Evolutionary conservation across 129 eudicot species (phyloP), one percentile per base, ranked within the genome.

Genomic region (Gnaphalium uliginosum): DNA sequence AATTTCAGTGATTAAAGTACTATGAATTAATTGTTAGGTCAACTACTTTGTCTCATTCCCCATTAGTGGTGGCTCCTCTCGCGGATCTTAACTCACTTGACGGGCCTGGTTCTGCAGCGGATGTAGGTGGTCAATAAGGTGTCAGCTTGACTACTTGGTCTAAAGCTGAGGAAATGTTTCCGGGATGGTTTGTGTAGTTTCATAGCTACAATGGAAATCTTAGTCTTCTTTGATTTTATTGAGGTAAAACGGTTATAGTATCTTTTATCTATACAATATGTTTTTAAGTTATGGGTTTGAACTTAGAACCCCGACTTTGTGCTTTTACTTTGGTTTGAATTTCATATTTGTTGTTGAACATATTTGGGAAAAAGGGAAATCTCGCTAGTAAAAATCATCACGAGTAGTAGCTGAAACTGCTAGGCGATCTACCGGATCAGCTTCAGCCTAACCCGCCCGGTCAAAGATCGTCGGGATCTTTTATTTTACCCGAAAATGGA

Each of bases 401-500:
- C n/a, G n/a, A n/a, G n/a, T n/a, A n/a, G n/a, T 29, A 29, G 2
- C 32, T 29, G 32, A 0, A 29, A 29, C 2, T 29, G 32, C n/a
- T n/a, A n/a, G n/a, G n/a, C n/a, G n/a, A n/a, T n/a, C n/a, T n/a
- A n/a, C n/a, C n/a, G n/a, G n/a, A n/a, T n/a, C n/a, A n/a, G n/a
- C n/a, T n/a, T n/a, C n/a, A n/a, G n/a, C n/a, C n/a, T n/a, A n/a
- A n/a, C n/a, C n/a, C n/a, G n/a, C n/a, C n/a, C n/a, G n/a, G n/a
- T n/a, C n/a, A n/a, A n/a, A n/a, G n/a, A n/a, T n/a, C n/a, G n/a
- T n/a, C n/a, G n/a, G n/a, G n/a, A n/a, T n/a, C n/a, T n/a, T n/a
- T n/a, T n/a, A n/a, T n/a, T n/a, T n/a, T n/a, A 76, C 75, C 51
- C 76, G 13, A 85, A 69, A 79, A 43, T 53, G 22, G 96, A 87